Evolutionary conservation across 306 rosid species (phyloP), one percentile per base, ranked within the genome.

Genomic region (Biancaea sappan): DNA sequence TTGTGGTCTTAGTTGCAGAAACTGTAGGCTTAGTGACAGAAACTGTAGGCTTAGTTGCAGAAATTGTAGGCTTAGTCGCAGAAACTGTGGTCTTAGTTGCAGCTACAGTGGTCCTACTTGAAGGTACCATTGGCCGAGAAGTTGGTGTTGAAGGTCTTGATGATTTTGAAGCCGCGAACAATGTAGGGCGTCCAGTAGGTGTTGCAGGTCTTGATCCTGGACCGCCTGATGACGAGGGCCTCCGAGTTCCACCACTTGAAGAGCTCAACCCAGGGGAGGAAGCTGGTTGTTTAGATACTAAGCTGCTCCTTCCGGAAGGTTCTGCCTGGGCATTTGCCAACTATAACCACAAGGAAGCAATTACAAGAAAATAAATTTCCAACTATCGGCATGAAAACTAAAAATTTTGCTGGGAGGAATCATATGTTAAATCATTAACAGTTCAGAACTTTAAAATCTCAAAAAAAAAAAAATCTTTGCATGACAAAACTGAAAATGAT

Each of bases 121-220:
- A 83, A 58, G 88, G 79, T 78, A 86, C 59, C 58, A 87, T 76
- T 57, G 91, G 54, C 56, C 98, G 86, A 64, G 98, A 81, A 75
- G 88, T 91, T 68, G 98, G 98, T 26, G 98, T 93, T 21, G 96
- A 91, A 35, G 98, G 76, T 82, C 98, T 89, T 74, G 89, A 85
- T 67, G 97, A 66, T 83, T 79, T 91, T 60, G 97, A 83, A 22
- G 88, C 26, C 25, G 91, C 46, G 32, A 80, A 63, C 84, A 89
- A 80, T 50, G 91, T 77, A 58, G 93, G 73, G 6, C 96, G 89
- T 57, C 96, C 93, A 62, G 93, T 87, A 77, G 98, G 97, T 60
- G 97, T 87, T 38, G 88, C 90, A 72, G 92, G 89, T 72, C 98
- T 88, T 73, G 97, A 91, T 80, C 96, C 97, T 22, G 93, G 96